These are phyloP conservation scores for Melaleuca alternifolia DNA, from an alignment of 345 rosid species.

Conservation along the genomic window DNA sequence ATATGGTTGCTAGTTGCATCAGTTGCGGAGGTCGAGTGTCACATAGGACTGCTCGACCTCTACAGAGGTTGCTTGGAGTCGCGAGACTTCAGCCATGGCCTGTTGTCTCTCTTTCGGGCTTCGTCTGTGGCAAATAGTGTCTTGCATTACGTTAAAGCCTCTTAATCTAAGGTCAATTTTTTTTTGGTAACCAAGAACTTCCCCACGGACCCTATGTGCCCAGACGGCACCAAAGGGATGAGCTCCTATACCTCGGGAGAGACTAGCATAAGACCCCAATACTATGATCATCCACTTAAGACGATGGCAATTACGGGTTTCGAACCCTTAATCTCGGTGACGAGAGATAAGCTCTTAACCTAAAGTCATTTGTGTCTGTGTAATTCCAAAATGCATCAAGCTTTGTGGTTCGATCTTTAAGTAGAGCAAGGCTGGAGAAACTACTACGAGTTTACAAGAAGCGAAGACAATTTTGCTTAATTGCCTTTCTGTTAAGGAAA, in stretches of 20 bases:
- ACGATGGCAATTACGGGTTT: too few species aligned
- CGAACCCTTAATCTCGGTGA: too few species aligned
- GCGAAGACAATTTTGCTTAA: neutral
- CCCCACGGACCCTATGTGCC: too few species aligned
- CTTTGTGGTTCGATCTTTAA: neutral
- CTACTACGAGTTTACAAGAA: neutral
- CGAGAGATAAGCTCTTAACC: too few species aligned
- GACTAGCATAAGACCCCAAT: too few species aligned
- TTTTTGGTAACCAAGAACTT: too few species aligned
- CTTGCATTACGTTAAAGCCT: neutral
- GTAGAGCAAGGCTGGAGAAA: neutral
- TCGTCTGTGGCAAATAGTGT: neutral
- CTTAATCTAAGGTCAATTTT: neutral
- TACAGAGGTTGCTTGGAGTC: too few species aligned
- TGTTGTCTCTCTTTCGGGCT: neutral
- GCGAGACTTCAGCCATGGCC: rapidly evolving
- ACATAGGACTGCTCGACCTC: rapidly evolving
- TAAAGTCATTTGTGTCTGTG: rapidly evolving
- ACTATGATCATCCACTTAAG: too few species aligned
- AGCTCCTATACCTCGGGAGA: too few species aligned
- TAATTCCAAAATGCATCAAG: neutral
- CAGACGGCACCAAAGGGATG: too few species aligned
- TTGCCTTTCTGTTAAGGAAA: neutral
- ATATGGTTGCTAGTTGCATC: rapidly evolving
- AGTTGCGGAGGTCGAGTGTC: neutral